Evolutionary conservation across 139 green algal species (phyloP), one percentile per base, ranked within the genome.

Genomic region (Astrephomene gubernaculifera): DNA sequence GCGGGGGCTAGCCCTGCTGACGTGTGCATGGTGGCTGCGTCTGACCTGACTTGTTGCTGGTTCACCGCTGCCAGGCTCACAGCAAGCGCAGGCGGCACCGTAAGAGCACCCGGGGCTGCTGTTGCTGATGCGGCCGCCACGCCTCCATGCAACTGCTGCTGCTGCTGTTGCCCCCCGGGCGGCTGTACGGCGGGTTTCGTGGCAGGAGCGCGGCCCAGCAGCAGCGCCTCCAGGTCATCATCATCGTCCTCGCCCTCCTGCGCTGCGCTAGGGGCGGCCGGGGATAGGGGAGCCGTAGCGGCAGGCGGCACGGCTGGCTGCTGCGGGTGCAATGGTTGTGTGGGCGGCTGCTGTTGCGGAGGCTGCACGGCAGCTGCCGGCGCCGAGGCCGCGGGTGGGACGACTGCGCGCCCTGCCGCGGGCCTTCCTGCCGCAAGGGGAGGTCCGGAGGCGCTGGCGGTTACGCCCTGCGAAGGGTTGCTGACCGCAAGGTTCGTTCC

Each of bases 171-270:
- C 33, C 25, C 33, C 9, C 33, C 25, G 17, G 17, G 33, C 33
- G 33, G 65, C 19, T 35, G 33, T 33, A 44, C 2, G 65, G 14
- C 17, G 33, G 22, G 49, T n/a, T 17, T 17, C 49, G 33, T 72
- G 57, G 17, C 22, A n/a, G 57, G 19, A n/a, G 57, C 57, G 17
- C 76, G n/a, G 2, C 41, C 60, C 60, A 27, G 39, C n/a, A 83
- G 76, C 60, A 83, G 41, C 0, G 60, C 60, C 2, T 61, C 60
- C 17, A 83, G 41, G 21, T 83, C 76, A 6, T 54, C 76, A 21
- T 54, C 73, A 44, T 83, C 38, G 7, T 71, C 60, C 4, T 53
- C 33, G 33, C 35, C 72, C 0, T 2, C 52, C 17, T 4, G 29
- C 12, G n/a, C 71, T 2, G 68, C 22, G 21, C 8, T 7, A 67